Conservation (phyloP, 805 yeast species). For the Nematodospora valgi region DNA sequence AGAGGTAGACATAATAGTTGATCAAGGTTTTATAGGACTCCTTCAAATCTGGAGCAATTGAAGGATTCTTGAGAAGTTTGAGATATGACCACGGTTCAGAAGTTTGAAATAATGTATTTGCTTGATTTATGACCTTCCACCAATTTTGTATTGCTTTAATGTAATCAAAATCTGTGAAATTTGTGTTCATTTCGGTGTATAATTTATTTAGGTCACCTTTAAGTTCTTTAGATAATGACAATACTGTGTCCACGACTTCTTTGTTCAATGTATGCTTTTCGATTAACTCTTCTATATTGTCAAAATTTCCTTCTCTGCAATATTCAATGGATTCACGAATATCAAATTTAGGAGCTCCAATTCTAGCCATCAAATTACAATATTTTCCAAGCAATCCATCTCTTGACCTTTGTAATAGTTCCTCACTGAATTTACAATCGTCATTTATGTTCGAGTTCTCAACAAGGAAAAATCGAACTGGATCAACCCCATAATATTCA, state of each 20-base stretch:
- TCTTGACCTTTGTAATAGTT: conserved; percentile 48
- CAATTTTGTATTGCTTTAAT: conserved; percentile 54
- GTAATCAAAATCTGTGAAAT: conserved; percentile 47
- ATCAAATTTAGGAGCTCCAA: conserved; percentile 67
- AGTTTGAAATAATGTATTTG: conserved; percentile 65
- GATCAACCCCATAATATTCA: conserved; percentile 64
- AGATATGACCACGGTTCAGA: conserved; percentile 73
- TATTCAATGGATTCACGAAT: conserved; percentile 43
- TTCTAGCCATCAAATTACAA: conserved; percentile 74
- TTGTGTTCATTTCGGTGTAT: conserved; percentile 35
- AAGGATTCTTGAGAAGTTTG: conserved; percentile 18
- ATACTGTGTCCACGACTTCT: conserved; percentile 13
- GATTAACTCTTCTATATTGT: conserved; percentile 22
- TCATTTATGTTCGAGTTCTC: conserved; percentile 70
- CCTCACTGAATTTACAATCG: conserved; percentile 78
- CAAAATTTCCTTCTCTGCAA: conserved; percentile 18
- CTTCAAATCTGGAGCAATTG: conserved; percentile 11
- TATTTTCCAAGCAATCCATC: conserved; percentile 74
- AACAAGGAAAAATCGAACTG: conserved; percentile 70
- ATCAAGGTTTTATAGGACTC: conserved; percentile 15
- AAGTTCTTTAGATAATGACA: conserved; percentile 20
- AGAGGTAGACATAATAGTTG: conserved; percentile 56
- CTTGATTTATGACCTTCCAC: conserved; percentile 56
- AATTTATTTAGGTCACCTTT: conserved; percentile 31
- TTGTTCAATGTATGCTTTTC: conserved; percentile 10